These are phyloP conservation scores for Blastobotrys arbuscula DNA, from an alignment of 1,139 yeast genomes.

Conservation along the genomic window DNA sequence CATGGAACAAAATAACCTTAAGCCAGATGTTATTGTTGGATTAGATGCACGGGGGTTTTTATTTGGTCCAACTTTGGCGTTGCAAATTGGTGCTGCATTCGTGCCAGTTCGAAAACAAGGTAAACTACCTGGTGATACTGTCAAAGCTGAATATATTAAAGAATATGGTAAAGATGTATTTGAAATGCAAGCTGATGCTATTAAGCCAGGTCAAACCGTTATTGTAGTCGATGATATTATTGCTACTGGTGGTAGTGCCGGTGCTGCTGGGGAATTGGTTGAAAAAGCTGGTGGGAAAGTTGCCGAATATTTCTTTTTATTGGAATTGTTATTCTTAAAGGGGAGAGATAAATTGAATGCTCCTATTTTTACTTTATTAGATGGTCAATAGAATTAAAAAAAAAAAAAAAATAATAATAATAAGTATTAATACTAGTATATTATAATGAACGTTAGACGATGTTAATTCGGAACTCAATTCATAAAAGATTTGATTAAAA, in stretches of 20 bases:
- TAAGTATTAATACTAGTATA: no score
- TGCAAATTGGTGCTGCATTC: constrained; percentile 83
- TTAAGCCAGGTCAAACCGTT: constrained; percentile 75
- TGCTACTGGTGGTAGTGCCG: constrained; percentile 97
- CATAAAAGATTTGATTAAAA: no score
- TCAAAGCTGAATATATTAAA: constrained; percentile 69
- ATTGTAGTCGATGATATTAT: constrained; percentile 91
- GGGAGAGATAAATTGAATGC: constrained; percentile 86
- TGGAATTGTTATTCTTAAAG: constrained; percentile 91
- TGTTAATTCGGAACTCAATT: no score
- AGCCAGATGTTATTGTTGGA: constrained; percentile 87
- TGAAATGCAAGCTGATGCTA: constrained; percentile 80
- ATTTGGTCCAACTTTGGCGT: constrained; percentile 92
- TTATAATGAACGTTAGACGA: no score
- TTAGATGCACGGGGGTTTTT: constrained; percentile 95
- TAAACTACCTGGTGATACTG: constrained; percentile 83
- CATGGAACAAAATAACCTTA: constrained; percentile 49
- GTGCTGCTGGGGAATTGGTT: constrained; percentile 86
- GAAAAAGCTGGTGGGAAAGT: constrained; percentile 60
- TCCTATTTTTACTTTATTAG: constrained; percentile 79
- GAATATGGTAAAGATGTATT: constrained; percentile 88
- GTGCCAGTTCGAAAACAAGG: constrained; percentile 95
- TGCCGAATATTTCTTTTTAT: constrained; percentile 75
- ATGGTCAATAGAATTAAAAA: constrained; percentile 49
- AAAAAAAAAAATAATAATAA: no score